Evolutionary conservation across 305 asterid species (phyloP).

Genomic region (Fraxinus dipetala): DNA sequence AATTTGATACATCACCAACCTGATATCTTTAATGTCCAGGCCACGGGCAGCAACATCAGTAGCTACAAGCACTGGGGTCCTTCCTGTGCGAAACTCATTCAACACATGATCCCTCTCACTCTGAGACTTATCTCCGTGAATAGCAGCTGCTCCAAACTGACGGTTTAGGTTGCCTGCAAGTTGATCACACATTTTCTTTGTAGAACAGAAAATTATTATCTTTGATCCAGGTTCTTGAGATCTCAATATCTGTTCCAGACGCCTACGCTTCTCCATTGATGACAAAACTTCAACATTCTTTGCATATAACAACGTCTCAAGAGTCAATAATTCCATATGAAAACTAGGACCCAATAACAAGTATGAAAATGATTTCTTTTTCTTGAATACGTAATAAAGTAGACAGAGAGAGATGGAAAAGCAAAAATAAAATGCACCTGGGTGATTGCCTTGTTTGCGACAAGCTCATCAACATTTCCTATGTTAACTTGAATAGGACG

Average conservation of each 20-base stretch:
- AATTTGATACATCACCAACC: constrained; percentile 39
- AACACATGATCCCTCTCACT: constrained; percentile 89
- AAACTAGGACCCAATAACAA: constrained; percentile 8
- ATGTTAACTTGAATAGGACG: constrained; percentile 94
- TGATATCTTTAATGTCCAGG: constrained; percentile 91
- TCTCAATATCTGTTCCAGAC: constrained; percentile 87
- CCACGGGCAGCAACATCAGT: constrained; percentile 99
- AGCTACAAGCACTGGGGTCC: constrained; percentile 90
- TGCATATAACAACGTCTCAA: not conserved
- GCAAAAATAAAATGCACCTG: constrained; percentile 48
- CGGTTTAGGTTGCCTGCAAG: constrained; percentile 67
- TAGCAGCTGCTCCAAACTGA: constrained; percentile 89
- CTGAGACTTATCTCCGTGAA: constrained; percentile 98
- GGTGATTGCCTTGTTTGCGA: constrained; percentile 92
- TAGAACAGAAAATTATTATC: constrained; percentile 88
- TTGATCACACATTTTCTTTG: constrained; percentile 93
- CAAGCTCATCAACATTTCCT: constrained; percentile 90
- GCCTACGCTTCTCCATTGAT: constrained; percentile 71
- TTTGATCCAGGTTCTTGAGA: constrained; percentile 97
- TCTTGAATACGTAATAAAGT: not conserved
- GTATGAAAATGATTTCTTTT: not conserved
- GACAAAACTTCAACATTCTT: constrained; percentile 80
- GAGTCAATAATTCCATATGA: constrained; percentile 12
- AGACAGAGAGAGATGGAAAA: not conserved
- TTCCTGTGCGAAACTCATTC: constrained; percentile 84